Evolutionary conservation across 768 basidiomycete genomes (phyloP), one percentile per base, ranked within the genome.

Genomic region (Phlegmacium glaucopus): DNA sequence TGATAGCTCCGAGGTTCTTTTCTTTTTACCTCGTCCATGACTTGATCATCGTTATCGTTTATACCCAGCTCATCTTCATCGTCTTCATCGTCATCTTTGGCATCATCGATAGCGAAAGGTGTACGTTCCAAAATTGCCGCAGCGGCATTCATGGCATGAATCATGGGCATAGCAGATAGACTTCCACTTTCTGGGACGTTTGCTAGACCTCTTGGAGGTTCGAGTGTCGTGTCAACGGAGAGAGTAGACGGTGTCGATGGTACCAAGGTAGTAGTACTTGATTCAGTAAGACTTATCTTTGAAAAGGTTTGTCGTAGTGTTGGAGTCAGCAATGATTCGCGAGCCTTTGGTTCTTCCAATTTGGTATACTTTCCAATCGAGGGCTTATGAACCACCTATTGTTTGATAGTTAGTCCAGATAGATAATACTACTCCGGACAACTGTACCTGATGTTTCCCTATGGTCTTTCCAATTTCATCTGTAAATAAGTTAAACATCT

Each of bases 21-120:
- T n/a, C 10, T 42, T 41, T 45, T 48, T 47, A 87, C 90, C 76
- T 95, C 94, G 59, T 94, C 90, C 83, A 97, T 79, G 39, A 94
- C 90, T 48, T 81, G 82, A 44, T 69, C 67, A 52, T 66, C 66
- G 28, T 63, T 58, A 48, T 86, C 85, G 47, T 85, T 84, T 39
- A 80, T 83, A 42, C 75, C 80, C 70, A 71, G 22, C 35, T 77
- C 81, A 5, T 75, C 80, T 6, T 63, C 83, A 68, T 61, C 85
- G 67, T 89, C 87, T 1, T 84, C 85, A 22, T 89, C 90, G 9
- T 87, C 88, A 48, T 91, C 90, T 44, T 83, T 86, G 4, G 85
- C 90, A 65, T 94, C 92, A 60, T 99, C 96, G 50, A 98, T 96
- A n/a, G 92, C 92, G 63, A 99, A 99, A 53, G 87, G 86, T 18